These are phyloP conservation scores for Eucalyptus globulus DNA, from an alignment of 345 rosid species.

Conservation along the genomic window DNA sequence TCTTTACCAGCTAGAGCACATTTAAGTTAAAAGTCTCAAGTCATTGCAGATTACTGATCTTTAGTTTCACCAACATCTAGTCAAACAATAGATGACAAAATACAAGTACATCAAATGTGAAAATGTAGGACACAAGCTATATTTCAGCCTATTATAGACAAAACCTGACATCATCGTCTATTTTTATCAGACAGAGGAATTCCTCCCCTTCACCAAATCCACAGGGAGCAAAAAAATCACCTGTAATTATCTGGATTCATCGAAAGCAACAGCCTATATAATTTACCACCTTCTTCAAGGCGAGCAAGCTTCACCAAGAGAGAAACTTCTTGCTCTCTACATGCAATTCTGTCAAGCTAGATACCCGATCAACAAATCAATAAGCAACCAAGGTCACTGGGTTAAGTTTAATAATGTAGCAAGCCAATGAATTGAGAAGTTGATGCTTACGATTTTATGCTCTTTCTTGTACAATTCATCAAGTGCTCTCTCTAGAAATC, in stretches of 20 bases:
- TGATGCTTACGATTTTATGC: constrained; percentile 60
- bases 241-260: constrained; percentile 98
- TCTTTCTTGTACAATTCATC: constrained; percentile 72
- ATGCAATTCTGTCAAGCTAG: constrained; percentile 82
- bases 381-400: neutral
- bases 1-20: neutral
- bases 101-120: neutral
- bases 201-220: neutral
- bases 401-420: neutral
- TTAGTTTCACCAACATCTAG: neutral
- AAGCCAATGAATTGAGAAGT: neutral
- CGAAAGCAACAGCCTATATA: constrained; percentile 61
- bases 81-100: neutral
- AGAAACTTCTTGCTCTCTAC: constrained; percentile 84
- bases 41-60: neutral
- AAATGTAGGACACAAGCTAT: neutral
- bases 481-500: constrained; percentile 56
- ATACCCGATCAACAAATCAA: constrained; percentile 1
- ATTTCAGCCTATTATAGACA: neutral
- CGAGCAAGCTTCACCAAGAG: constrained; percentile 66
- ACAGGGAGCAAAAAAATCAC: constrained; percentile 11
- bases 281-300: constrained; percentile 66
- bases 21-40: neutral
- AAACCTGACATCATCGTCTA: neutral
- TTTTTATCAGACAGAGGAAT: neutral